phyloP scores from a whole-genome alignment of 1,139 yeast species.

The Entelexis sorbosivorans region DNA sequence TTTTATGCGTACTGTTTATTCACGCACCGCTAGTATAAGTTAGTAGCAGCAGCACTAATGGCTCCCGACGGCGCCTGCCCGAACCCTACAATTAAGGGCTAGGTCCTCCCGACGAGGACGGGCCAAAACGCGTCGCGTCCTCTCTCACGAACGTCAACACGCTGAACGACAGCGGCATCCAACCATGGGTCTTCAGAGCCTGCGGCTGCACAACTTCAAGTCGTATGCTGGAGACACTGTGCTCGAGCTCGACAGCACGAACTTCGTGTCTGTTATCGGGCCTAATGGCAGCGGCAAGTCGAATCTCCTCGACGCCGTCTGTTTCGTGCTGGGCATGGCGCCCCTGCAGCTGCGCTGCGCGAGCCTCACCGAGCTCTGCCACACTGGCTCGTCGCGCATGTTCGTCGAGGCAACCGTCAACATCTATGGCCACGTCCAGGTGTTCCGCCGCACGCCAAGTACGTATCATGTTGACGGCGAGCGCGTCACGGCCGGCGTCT shows the following conservation, averaged over 20 bases:
- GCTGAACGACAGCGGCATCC: not conserved
- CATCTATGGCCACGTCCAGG: constrained; percentile 34
- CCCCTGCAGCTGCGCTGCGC: constrained; percentile 68
- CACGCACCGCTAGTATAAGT: too few species aligned
- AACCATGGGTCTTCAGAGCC: constrained; percentile 13
- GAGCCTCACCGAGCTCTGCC: constrained; percentile 58
- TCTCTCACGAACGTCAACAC: not conserved
- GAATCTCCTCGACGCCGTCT: constrained; percentile 34
- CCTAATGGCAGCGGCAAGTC: constrained; percentile 98
- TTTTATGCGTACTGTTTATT: too few species aligned
- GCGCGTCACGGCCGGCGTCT: constrained; percentile 53
- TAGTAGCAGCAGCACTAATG: too few species aligned
- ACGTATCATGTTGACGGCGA: constrained; percentile 41
- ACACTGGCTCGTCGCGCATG: constrained; percentile 47
- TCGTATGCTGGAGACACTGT: constrained; percentile 69
- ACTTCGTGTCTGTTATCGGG: constrained; percentile 77
- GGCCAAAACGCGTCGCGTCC: constrained; percentile 1
- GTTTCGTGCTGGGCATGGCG: constrained; percentile 76
- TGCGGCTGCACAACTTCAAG: constrained; percentile 77
- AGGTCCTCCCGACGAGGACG: not conserved
- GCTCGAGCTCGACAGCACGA: constrained; percentile 62
- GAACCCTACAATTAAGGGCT: not conserved
- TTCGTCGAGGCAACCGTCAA: constrained; percentile 27
- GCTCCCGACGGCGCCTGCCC: not conserved
- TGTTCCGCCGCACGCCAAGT: constrained; percentile 14